A percentile compares a stretch with the other conserved stretches of the same genome.
These are phyloP conservation scores for Somion occarium DNA, from an alignment of 1,284 basidiomycete genomes.

Conservation along the genomic window DNA sequence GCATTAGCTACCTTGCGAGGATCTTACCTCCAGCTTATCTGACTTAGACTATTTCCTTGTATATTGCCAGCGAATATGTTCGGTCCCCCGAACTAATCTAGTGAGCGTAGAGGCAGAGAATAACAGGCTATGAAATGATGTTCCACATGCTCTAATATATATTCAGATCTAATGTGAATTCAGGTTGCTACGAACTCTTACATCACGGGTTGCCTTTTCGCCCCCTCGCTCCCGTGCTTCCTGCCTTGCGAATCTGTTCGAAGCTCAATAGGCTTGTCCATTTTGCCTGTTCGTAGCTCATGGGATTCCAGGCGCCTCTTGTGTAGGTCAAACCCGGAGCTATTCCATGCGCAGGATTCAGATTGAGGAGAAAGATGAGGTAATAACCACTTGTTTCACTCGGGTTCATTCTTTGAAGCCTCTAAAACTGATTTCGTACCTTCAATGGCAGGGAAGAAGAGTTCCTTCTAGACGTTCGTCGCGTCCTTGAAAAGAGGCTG, in stretches of 20 bases:
- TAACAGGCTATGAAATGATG: too few species aligned
- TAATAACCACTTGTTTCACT: slow-evolving; percentile 62
- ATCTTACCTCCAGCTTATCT: too few species aligned
- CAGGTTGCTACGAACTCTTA: too few species aligned
- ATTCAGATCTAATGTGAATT: too few species aligned
- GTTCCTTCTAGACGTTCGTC: slow-evolving; percentile 12
- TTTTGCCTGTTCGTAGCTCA: slow-evolving; percentile 10
- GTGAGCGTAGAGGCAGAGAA: too few species aligned
- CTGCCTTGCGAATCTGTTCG: slow-evolving; percentile 14
- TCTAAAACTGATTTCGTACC: slow-evolving; percentile 25
- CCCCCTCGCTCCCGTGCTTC: slow-evolving; percentile 16
- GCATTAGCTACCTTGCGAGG: too few species aligned
- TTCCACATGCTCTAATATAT: too few species aligned
- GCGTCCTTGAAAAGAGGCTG: slow-evolving; percentile 10
- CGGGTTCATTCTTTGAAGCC: slow-evolving; percentile 22
- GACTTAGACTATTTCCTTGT: too few species aligned
- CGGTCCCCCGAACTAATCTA: too few species aligned
- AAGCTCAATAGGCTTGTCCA: slow-evolving; percentile 10
- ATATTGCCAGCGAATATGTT: too few species aligned
- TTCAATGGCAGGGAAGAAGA: slow-evolving; percentile 24
- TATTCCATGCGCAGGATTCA: slow-evolving; percentile 25
- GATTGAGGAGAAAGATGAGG: slow-evolving; percentile 55
- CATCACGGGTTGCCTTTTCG: too few species aligned
- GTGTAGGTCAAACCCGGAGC: slow-evolving; percentile 8
- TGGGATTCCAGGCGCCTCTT: slow-evolving; percentile 12